Conservation (phyloP, 208 protist species). For the Trypanosoma caninum region DNA sequence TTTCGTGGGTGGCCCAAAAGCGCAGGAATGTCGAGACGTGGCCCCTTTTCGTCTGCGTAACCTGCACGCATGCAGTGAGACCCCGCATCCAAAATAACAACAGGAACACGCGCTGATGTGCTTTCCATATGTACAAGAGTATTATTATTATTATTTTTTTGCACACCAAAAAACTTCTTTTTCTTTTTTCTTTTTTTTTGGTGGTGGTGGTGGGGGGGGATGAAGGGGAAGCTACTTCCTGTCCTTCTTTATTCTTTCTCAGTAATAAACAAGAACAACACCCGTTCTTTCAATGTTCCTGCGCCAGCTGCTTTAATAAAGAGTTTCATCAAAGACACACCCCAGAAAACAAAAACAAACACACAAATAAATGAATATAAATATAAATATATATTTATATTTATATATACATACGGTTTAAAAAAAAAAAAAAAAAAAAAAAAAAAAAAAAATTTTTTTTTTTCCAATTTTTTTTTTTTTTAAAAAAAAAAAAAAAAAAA, state of each 20-base stretch:
- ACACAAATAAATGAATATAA: background rate
- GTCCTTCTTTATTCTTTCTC: no score
- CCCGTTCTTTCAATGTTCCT: no score
- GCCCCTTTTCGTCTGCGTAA: conserved; percentile 81
- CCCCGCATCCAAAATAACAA: conserved; percentile 82
- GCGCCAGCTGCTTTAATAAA: no score
- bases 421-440: background rate
- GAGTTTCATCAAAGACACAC: no score
- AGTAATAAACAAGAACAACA: no score
- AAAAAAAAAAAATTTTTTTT: background rate
- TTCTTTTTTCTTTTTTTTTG: background rate
- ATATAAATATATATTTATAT: background rate
- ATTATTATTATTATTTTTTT: conserved; percentile 2
- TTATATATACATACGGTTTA: background rate
- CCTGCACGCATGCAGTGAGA: conserved; percentile 77
- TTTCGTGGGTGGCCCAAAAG: conserved; percentile 88
- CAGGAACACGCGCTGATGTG: conserved; percentile 21
- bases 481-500: no score
- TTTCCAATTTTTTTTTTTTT: background rate
- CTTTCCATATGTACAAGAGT: background rate
- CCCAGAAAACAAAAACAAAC: no score
- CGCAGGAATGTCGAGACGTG: conserved; percentile 82
- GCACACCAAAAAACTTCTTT: background rate
- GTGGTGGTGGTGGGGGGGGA: no score
- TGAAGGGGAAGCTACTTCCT: no score